A percentile compares a stretch with the other conserved stretches of the same genome.
Conservation (phyloP, 345 rosid species). For the Gossypium rotundifolium region DNA sequence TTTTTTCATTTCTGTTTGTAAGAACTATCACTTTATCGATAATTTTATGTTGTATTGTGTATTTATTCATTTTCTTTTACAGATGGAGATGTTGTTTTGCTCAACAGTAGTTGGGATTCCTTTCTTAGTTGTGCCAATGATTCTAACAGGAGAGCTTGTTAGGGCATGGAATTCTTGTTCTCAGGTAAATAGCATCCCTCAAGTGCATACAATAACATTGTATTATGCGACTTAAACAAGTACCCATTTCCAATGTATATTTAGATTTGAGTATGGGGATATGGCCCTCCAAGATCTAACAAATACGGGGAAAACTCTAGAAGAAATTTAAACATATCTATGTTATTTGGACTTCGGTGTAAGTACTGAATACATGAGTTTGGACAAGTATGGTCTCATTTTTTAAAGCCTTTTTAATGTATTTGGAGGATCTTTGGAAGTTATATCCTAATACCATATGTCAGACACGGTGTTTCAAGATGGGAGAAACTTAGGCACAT, state of each 20-base stretch:
- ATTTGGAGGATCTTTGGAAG: no score
- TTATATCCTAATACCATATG: no score
- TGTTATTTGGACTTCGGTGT: no score
- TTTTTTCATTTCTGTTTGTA: not conserved
- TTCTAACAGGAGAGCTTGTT: slow-evolving; percentile 85
- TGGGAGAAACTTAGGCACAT: not conserved
- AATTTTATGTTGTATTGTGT: not conserved
- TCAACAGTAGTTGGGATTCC: slow-evolving; percentile 84
- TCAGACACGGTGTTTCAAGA: not conserved
- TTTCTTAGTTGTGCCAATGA: slow-evolving; percentile 85
- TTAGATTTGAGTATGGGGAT: not conserved
- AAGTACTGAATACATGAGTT: no score
- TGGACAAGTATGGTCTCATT: no score
- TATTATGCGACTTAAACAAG: not conserved
- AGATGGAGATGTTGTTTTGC: slow-evolving; percentile 98
- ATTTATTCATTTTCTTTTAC: not conserved
- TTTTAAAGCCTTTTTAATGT: no score
- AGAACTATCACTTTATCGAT: not conserved
- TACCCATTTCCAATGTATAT: not conserved
- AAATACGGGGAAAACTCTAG: no score
- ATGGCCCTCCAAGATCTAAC: not conserved
- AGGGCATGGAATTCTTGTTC: slow-evolving; percentile 91
- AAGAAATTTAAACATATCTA: no score
- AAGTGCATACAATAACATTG: not conserved
- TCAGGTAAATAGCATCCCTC: slow-evolving; percentile 42